Conservation (phyloP, 139 green algal genomes). For the Coelastrella sp. region DNA sequence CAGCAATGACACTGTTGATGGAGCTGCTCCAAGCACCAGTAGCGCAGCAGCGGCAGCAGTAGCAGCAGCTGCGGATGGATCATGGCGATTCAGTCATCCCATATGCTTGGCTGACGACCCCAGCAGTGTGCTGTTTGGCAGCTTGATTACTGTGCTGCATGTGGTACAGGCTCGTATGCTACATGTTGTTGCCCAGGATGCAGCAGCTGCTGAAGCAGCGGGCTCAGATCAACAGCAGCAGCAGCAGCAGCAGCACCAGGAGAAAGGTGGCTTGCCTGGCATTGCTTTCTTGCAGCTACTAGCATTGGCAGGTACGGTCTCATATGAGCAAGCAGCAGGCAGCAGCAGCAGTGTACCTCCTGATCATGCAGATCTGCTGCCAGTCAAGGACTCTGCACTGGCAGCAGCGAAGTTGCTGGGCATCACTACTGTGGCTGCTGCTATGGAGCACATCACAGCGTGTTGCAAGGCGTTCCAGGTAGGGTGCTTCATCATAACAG, state of each 20-base stretch:
- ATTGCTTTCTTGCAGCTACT: background rate
- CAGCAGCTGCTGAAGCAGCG: background rate
- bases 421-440: background rate
- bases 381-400: background rate
- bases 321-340: background rate
- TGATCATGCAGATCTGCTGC: background rate
- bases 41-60: background rate
- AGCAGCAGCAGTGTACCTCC: background rate
- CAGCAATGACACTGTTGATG: background rate
- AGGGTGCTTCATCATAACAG: background rate
- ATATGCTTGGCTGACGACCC: conserved; percentile 10
- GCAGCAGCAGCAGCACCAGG: background rate
- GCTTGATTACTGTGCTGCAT: conserved; percentile 1
- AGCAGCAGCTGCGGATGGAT: conserved; percentile 5
- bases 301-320: background rate
- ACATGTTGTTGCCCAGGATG: too few species aligned
- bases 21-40: background rate
- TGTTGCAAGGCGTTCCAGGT: background rate
- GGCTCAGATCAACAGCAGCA: background rate
- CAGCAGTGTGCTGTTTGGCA: background rate
- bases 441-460: background rate
- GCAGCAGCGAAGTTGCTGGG: background rate
- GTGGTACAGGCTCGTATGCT: background rate
- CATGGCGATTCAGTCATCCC: conserved; percentile 23
- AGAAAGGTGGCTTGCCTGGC: background rate